Evolutionary conservation across 768 basidiomycete species (phyloP), one percentile per base, ranked within the genome.

Genomic region (Russula ochroleuca): DNA sequence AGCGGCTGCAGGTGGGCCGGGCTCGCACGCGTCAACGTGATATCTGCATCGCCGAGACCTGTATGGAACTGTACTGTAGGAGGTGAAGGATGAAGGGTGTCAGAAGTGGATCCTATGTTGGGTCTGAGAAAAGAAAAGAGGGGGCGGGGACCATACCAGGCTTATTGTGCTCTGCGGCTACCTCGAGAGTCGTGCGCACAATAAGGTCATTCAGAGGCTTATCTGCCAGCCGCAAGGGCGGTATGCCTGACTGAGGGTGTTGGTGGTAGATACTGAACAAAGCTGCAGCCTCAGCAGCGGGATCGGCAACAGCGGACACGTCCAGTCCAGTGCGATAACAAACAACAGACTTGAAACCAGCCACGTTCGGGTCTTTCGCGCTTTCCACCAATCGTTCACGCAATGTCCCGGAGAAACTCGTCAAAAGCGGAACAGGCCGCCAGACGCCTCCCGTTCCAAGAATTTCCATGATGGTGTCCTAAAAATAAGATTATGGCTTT

Each of bases 311-410:
- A 0, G 74, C 64, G 3, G 74, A 69, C 31, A 92, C 78, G 19
- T 84, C 78, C 50, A 92, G 76, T 2, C 90, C 90, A 0, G 88
- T 88, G 53, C 90, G 83, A 71, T 92, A 92, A 73, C 88, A 89
- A 1, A 84, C 79, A 49, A 90, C 80, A 11, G 88, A 89, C 72
- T 92, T 92, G 79, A 90, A 88, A 1, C 80, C 83, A 1, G 75
- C 88, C 11, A 90, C 85, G 37, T 77, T 74, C 0, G 74, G 68
- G 62, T 86, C 78, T 5, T 43, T 60, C 2, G 83, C 83, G 59
- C 71, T 69, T 0, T 71, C 62, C 0, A 56, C 68, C 53, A 90
- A 75, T 9, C 66, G 71, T 8, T 71, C 67, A 17, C 67, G 69
- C 53, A 90, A 73, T 35, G 86, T 80, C 17, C 43, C 50, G 48